Evolutionary conservation across 768 basidiomycete genomes (phyloP).

Genomic region (Tulasnella sp.): DNA sequence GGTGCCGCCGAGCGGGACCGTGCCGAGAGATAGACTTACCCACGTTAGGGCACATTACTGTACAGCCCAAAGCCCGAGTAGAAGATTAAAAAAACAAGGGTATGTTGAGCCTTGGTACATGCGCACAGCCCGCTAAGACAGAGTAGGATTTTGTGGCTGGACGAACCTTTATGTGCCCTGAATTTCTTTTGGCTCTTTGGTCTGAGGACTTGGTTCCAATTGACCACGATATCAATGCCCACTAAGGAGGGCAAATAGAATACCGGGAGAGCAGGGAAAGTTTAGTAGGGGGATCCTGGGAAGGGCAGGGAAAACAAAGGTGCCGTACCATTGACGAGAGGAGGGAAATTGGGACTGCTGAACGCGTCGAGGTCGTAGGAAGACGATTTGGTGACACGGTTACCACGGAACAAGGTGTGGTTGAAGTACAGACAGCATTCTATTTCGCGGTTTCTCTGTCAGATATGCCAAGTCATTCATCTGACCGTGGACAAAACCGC

Average conservation of each 20-base stretch:
- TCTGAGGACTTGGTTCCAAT: conserved; percentile 83
- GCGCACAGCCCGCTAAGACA: background rate
- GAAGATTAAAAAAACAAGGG: background rate
- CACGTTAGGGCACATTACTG: conserved; percentile 78
- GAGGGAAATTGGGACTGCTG: conserved; percentile 75
- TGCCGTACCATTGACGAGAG: conserved; percentile 66
- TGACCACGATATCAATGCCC: conserved; percentile 83
- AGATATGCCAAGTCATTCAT: too few relatives aligned
- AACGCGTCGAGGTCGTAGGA: conserved; percentile 82
- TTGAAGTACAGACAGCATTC: conserved; percentile 89
- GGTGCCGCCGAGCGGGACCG: too few relatives aligned
- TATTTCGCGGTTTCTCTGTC: too few relatives aligned
- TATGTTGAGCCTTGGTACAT: background rate
- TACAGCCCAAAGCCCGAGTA: background rate
- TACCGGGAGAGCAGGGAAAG: too few relatives aligned
- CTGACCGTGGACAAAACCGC: background rate
- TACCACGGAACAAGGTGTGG: conserved; percentile 80
- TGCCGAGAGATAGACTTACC: conserved; percentile 58
- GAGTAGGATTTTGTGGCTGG: background rate
- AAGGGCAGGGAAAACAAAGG: background rate
- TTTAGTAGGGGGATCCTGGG: background rate
- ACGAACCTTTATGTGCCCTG: conserved; percentile 68
- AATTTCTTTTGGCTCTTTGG: conserved; percentile 77
- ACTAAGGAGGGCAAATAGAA: conserved; percentile 46
- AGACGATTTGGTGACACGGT: conserved; percentile 75